Base-by-base conservation (phyloP, 148 eudicot species). In the Camellia sinensis region DNA sequence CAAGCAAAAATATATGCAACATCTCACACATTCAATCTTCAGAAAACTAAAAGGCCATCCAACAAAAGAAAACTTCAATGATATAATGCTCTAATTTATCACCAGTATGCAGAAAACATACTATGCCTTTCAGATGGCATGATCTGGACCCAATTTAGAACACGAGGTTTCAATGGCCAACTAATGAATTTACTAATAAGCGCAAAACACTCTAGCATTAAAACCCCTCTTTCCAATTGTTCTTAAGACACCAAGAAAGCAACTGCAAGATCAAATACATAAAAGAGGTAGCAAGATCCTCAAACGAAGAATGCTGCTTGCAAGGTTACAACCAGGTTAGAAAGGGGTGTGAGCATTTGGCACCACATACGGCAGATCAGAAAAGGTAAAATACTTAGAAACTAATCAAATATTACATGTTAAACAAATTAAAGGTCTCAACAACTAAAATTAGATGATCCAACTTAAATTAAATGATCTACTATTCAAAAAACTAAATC, bases 361-460 rank as follows among this genome's bases (percentile, higher is more conserved):
- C 37, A 6, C 1, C 12, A 22, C 19, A 45, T 17, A 69, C 17
- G 22, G 11, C 73, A 69, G 73, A 54, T 69, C 22, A 13, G 29
- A 17, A 7, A 44, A 37, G 53, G 19, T 40, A 45, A 44, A 69
- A 43, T 68, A 13, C 3, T 45, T 7, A 65, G 13, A 43, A 41
- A 68, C 46, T 18, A 18, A 68, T 3, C 5, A 22, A 37, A 66
- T 66, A 41, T 37, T 67, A 41, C 19, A 2, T 13, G 71, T 13
- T 4, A 40, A 67, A n/a, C 22, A 45, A 17, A 44, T 69, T 69
- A 11, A 29, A 45, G 11, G 73, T 44, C 45, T 69, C 73, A 7
- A 69, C 53, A 69, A 18, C 73, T 69, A 45, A 69, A 68, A 69
- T 69, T 44, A 44, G 73, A 69, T 13, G 11, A 37, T 69, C 53